Conservation (phyloP, 2,329 filamentous ascomycete species). For the Fusarium sulawesiense region DNA sequence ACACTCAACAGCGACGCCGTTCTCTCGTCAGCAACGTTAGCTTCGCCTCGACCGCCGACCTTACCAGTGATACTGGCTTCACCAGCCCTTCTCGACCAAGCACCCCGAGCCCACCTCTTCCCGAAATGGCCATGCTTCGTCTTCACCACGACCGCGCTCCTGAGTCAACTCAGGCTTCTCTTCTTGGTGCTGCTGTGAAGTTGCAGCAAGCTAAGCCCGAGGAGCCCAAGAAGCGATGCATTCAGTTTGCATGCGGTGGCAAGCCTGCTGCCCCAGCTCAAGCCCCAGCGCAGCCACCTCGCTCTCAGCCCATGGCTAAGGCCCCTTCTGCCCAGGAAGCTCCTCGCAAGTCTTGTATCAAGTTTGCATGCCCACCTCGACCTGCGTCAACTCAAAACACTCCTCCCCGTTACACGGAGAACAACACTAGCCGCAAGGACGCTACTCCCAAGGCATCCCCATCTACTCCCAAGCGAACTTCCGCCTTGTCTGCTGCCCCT, state of each 20-base stretch:
- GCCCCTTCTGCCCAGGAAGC: slow-evolving; percentile 53
- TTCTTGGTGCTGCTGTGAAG: slow-evolving; percentile 42
- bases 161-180: slow-evolving; percentile 44
- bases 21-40: slow-evolving; percentile 86
- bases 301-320: slow-evolving; percentile 51
- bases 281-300: slow-evolving; percentile 40
- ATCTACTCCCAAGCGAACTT: slow-evolving; percentile 49
- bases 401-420: slow-evolving; percentile 46
- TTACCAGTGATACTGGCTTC: slow-evolving; percentile 93
- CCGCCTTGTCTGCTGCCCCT: slow-evolving; percentile 43
- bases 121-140: slow-evolving; percentile 63
- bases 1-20: slow-evolving; percentile 60
- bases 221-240: slow-evolving; percentile 79
- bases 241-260: slow-evolving; percentile 86
- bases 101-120: slow-evolving; percentile 88
- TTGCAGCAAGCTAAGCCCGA: slow-evolving; percentile 56
- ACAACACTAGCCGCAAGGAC: slow-evolving; percentile 12
- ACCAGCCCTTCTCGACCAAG: slow-evolving; percentile 90
- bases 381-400: slow-evolving; percentile 57
- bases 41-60: slow-evolving; percentile 83
- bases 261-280: slow-evolving; percentile 62
- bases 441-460: slow-evolving; percentile 41
- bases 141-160: slow-evolving; percentile 50
- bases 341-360: slow-evolving; percentile 72
- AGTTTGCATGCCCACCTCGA: slow-evolving; percentile 77